phyloP scores from a whole-genome alignment of 768 basidiomycete genomes.

The Pleurotus pulmonarius region DNA sequence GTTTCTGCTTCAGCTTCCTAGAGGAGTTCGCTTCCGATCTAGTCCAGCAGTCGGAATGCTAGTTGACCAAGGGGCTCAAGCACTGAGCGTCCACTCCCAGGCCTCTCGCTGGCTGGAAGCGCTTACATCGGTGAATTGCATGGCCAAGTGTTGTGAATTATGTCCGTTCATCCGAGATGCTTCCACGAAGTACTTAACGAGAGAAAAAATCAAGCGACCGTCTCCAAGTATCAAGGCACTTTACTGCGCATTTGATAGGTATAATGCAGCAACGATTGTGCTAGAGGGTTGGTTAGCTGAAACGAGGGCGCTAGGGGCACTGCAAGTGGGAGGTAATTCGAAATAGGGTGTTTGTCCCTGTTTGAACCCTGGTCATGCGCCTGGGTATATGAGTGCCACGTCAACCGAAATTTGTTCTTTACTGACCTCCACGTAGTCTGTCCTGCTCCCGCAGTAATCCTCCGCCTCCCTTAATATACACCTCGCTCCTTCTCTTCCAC shows the following conservation, averaged over 20 bases:
- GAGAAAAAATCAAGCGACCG: no score
- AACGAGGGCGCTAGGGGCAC: not conserved
- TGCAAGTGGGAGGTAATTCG: not conserved
- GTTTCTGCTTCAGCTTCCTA: no score
- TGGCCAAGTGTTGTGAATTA: not conserved
- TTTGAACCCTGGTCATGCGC: not conserved
- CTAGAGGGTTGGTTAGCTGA: not conserved
- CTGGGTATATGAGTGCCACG: conserved; percentile 15
- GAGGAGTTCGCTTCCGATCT: no score
- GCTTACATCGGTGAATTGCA: not conserved
- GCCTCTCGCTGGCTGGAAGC: no score
- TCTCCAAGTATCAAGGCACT: no score
- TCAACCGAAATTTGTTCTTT: conserved; percentile 11
- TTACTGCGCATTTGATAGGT: not conserved
- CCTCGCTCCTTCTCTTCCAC: conserved; percentile 9
- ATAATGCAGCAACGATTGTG: not conserved
- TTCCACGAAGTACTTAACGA: no score
- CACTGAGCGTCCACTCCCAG: no score
- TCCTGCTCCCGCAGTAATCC: conserved; percentile 34
- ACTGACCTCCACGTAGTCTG: conserved; percentile 31
- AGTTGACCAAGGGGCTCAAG: no score
- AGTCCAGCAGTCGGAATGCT: no score
- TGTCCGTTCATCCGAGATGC: no score
- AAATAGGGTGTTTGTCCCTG: conserved; percentile 4
- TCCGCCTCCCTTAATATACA: conserved; percentile 9